Evolutionary conservation across 2,329 filamentous ascomycete species (phyloP), one percentile per base, ranked within the genome.

Genomic region (Leptographium wingfieldii): DNA sequence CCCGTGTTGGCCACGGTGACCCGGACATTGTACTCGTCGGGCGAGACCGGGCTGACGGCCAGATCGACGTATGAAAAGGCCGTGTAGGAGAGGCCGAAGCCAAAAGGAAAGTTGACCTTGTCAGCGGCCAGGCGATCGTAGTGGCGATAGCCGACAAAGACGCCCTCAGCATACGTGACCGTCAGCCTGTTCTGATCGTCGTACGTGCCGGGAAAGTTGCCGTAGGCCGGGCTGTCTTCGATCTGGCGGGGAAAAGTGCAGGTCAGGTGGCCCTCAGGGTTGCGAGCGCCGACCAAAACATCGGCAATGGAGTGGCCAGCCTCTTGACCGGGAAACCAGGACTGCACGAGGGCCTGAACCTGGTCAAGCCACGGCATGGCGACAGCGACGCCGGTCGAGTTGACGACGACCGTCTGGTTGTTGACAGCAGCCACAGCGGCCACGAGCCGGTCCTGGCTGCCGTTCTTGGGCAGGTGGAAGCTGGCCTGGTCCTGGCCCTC

Each of bases 111-210:
- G 38, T n/a, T 43, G 43, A 43, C 12, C 31, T n/a, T 27, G 31
- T 22, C 35, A 87, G 78, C 0, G 86, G 81, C 0, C 74, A 43
- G 77, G 66, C 81, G 85, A 67, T 94, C 88, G 70, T 90, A 92
- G 74, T 85, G 90, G n/a, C 88, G 79, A 72, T 94, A 92, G 3
- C 88, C 89, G 40, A 92, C 77, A 69, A 89, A 92, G 54, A 94
- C 76, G 61, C 90, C 88, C 71, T 94, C 89, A 53, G 86, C 87
- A 68, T 92, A 92, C 1, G 89, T 74, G 0, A 86, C 84, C 61
- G 86, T 80, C 49, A 86, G 82, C 43, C 84, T 83, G 70, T 92
- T 87, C 14, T n/a, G 4, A n/a, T 5, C 16, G n/a, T 25, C 53
- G 19, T 35, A 25, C 6, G n/a, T n/a, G 16, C 81, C 80, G 38